phyloP scores from a whole-genome alignment of 306 rosid genomes.

The Phaseolus lunatus region DNA sequence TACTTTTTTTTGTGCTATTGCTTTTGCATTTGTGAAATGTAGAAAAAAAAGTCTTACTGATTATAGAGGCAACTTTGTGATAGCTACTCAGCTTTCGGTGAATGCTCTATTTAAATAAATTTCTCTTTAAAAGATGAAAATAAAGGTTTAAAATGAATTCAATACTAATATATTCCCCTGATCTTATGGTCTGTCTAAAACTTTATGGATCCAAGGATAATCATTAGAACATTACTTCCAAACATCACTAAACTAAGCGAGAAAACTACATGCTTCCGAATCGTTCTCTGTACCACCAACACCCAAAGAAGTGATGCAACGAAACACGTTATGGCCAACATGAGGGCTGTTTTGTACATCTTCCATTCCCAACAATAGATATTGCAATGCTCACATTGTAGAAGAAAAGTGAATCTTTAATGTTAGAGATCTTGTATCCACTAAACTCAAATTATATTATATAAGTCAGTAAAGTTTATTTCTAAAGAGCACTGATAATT shows the following conservation, averaged over 20 bases:
- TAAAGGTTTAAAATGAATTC: no score
- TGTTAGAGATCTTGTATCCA: no score
- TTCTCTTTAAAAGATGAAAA: no score
- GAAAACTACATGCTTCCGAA: constrained; percentile 71
- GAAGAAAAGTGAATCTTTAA: no score
- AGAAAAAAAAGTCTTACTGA: not conserved
- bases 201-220: constrained; percentile 70
- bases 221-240: constrained; percentile 76
- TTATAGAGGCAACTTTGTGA: constrained; percentile 17
- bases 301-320: constrained; percentile 74
- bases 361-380: constrained; percentile 77
- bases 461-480: no score
- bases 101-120: no score
- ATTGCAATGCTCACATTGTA: constrained; percentile 84
- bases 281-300: constrained; percentile 67
- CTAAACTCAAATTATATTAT: no score
- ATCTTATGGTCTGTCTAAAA: constrained; percentile 61
- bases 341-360: constrained; percentile 57
- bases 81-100: not conserved
- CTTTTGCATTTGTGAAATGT: not conserved
- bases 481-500: no score
- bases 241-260: constrained; percentile 77
- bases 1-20: not conserved
- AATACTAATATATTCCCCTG: constrained; percentile 67
- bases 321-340: constrained; percentile 66